phyloP scores from a whole-genome alignment of 2,329 filamentous ascomycete genomes.

The Esteya vermicola region DNA sequence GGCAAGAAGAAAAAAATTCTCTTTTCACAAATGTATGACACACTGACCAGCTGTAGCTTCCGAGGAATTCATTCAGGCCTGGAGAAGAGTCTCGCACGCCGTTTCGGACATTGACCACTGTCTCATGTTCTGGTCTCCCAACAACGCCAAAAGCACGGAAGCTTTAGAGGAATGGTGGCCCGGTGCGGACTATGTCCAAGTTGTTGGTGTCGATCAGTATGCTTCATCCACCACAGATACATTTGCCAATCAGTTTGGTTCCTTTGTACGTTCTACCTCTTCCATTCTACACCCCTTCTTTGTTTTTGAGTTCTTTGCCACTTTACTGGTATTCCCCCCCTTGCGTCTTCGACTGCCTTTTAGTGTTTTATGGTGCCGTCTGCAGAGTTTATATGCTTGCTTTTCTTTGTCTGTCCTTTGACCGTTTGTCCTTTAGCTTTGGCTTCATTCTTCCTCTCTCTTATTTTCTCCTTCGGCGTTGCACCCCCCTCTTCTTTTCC shows the following conservation, averaged over 20 bases:
- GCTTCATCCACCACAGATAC: not conserved
- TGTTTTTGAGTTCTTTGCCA: no score
- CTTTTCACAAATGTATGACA: no score
- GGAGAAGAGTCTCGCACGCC: not conserved
- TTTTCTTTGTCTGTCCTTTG: not conserved
- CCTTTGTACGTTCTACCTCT: not conserved
- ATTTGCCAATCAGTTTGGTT: not conserved
- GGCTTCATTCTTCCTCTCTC: not conserved
- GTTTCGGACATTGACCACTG: not conserved
- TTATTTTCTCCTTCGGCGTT: no score
- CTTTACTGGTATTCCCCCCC: no score
- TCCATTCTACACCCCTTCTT: no score
- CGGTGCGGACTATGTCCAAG: not conserved
- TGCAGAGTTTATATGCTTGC: no score
- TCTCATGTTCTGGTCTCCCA: conserved; percentile 1
- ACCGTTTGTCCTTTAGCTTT: not conserved
- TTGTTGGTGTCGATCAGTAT: not conserved
- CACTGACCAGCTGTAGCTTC: no score
- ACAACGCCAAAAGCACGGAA: not conserved
- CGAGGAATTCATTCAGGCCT: not conserved
- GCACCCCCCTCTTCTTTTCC: not conserved
- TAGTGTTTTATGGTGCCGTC: no score
- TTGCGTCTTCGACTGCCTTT: no score
- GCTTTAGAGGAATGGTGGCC: not conserved
- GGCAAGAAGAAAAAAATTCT: no score